Evolutionary conservation across 2,329 filamentous ascomycete species (phyloP).

Genomic region (Tolypocladium inflatum): DNA sequence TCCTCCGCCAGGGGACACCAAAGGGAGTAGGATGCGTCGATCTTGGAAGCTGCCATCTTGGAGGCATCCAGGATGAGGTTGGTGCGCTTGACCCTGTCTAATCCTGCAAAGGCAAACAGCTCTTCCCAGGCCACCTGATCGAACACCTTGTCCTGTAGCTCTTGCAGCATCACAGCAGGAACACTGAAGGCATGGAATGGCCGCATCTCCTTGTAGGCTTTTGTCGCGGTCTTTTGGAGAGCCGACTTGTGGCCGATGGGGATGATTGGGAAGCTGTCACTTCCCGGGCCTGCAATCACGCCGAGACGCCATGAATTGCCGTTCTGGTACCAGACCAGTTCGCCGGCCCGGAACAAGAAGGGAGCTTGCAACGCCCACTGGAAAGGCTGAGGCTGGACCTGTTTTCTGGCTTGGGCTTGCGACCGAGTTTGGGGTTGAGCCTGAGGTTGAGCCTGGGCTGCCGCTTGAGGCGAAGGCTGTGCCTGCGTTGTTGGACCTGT

Average conservation of each 20-base stretch:
- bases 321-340: slow-evolving; percentile 41
- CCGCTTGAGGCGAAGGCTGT: slow-evolving; percentile 1
- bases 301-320: slow-evolving; percentile 38
- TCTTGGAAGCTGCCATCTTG: slow-evolving; percentile 38
- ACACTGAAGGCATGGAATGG: slow-evolving; percentile 44
- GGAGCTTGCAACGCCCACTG: slow-evolving; percentile 23
- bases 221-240: slow-evolving; percentile 27
- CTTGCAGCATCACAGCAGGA: slow-evolving; percentile 28
- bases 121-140: slow-evolving; percentile 33
- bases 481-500: neutral
- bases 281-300: slow-evolving; percentile 26
- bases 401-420: slow-evolving; percentile 10
- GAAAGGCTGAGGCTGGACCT: slow-evolving; percentile 8
- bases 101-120: slow-evolving; percentile 20
- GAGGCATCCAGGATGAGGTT: slow-evolving; percentile 38
- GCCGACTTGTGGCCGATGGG: slow-evolving; percentile 29
- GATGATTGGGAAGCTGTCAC: slow-evolving; percentile 25
- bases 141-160: slow-evolving; percentile 29
- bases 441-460: slow-evolving; percentile 2
- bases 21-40: slow-evolving; percentile 39
- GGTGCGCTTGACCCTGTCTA: slow-evolving; percentile 28
- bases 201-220: slow-evolving; percentile 31
- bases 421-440: slow-evolving; percentile 8
- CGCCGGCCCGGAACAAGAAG: slow-evolving; percentile 35
- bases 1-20: slow-evolving; percentile 28